These are phyloP conservation scores for Seiridium cupressi DNA, from an alignment of 2,329 filamentous ascomycete species.

Conservation along the genomic window DNA sequence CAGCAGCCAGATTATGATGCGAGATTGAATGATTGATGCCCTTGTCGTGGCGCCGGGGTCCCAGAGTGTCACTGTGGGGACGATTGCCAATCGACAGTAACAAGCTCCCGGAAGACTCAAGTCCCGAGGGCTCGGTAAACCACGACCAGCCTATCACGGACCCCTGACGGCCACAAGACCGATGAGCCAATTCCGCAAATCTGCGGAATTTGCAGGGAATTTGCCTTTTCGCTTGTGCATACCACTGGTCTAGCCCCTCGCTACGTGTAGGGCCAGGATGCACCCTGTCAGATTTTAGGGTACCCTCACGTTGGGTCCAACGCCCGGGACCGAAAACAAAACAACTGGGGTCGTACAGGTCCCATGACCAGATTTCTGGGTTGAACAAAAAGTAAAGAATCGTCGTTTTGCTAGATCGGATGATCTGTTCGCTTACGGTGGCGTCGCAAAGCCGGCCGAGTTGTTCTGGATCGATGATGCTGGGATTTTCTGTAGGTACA, in stretches of 20 bases:
- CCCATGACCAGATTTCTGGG: background rate
- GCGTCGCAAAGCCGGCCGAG: no score
- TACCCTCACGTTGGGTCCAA: background rate
- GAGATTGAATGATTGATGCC: conserved; percentile 32
- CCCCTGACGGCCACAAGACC: background rate
- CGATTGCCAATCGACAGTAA: background rate
- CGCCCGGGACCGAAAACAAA: background rate
- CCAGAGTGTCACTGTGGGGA: background rate
- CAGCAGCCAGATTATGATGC: conserved; percentile 29
- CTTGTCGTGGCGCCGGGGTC: conserved; percentile 27
- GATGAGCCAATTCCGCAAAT: background rate
- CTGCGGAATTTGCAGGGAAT: background rate
- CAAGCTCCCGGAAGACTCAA: conserved; percentile 4
- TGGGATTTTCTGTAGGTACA: no score
- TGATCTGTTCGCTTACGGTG: no score
- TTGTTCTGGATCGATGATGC: no score
- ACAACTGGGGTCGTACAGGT: background rate
- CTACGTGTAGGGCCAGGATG: background rate
- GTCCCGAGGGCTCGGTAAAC: conserved; percentile 5
- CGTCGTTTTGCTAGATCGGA: no score
- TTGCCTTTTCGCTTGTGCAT: background rate
- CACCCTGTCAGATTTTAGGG: conserved; percentile 7
- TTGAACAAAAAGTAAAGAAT: background rate
- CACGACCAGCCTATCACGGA: conserved; percentile 4
- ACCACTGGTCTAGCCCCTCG: background rate